Evolutionary conservation across 2,329 filamentous ascomycete genomes (phyloP), one percentile per base, ranked within the genome.

Genomic region (Neophaeococcomyces aloes): DNA sequence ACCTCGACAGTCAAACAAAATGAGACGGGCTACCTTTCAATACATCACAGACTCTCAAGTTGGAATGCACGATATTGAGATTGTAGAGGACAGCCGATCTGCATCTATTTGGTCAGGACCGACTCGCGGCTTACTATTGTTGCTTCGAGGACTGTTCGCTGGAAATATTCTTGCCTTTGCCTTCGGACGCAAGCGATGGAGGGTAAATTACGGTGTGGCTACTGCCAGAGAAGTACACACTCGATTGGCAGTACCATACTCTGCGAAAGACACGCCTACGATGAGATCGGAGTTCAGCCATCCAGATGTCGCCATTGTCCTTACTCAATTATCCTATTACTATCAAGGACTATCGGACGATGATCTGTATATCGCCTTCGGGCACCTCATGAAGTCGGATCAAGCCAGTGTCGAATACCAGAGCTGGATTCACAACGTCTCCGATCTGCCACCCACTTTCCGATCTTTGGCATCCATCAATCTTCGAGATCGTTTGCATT

Each of bases 151-250:
- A 0, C 63, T 84, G 0, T 57, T 84, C 7, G 72, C 74, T 0
- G 59, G 65, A 0, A 71, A 75, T 0, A 62, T 83, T 0, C 52
- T 84, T 0, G 52, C 52, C 0, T 80, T 79, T 45, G 64, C 63
- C 0, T 60, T 83, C 0, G 59, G 10, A 6, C 23, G 71, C 11
- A 83, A 83, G 52, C 63, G 79, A 1, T 85, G 76, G 75, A 61
- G 73, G 2, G 79, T 85, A 0, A 71, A 82, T 42, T 85, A 79
- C 46, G 79, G 81, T 0, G 62, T 74, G 0, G 70, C 77, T 52
- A n/a, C n/a, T n/a, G n/a, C n/a, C n/a, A n/a, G n/a, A n/a, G 49
- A 51, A 0, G 70, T 67, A 0, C 80, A 77, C 68, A 65, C 72
- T 0, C 62, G 57, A 38, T 65, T 81, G 0, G 72, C 73, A 0